Evolutionary conservation across 768 basidiomycete genomes (phyloP), one percentile per base, ranked within the genome.

Genomic region (Suillus brevipes): DNA sequence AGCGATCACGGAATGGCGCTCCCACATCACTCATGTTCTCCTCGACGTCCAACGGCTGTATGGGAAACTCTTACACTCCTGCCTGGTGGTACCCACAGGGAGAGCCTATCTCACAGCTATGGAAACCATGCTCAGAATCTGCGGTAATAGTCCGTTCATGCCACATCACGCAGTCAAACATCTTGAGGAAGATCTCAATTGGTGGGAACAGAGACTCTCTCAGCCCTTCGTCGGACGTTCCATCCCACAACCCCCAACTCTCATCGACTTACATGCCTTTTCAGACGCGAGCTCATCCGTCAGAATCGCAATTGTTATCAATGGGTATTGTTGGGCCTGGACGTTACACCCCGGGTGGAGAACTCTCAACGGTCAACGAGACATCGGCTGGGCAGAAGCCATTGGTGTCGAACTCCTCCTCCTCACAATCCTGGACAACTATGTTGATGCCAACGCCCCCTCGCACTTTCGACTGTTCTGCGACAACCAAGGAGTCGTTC

Each of bases 301-400:
- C 6, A 78, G 81, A 1, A 77, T 81, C 31, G 74, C 71, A 4
- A 75, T 82, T 64, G 36, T 25, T 28, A 36, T 64, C 45, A 31
- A 60, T 36, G 64, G 64, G 18, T 14, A 50, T 25, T 64, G 58
- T 80, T 45, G 74, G 28, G 78, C 77, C 1, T 79, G 75, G 74
- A 16, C 64, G 4, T 70, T 80, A 6, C 49, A 70, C 5, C 71
- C 70, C 6, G 70, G 71, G 0, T 81, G 79, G 80, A 66, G 73
- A 31, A 42, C 63, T 1, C 23, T 34, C 7, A 65, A 73, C n/a
- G 63, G 70, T 0, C 47, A 75, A 2, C 1, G 57, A 38, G 79
- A 83, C 63, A 85, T 85, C 62, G 71, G 70, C 0, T 84, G 83
- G 82, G 82, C 81, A 3, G 82, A 84, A 67, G 23, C 6, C 1